Evolutionary conservation across 495 filamentous ascomycete species (phyloP).

Genomic region (Daldinia loculata): DNA sequence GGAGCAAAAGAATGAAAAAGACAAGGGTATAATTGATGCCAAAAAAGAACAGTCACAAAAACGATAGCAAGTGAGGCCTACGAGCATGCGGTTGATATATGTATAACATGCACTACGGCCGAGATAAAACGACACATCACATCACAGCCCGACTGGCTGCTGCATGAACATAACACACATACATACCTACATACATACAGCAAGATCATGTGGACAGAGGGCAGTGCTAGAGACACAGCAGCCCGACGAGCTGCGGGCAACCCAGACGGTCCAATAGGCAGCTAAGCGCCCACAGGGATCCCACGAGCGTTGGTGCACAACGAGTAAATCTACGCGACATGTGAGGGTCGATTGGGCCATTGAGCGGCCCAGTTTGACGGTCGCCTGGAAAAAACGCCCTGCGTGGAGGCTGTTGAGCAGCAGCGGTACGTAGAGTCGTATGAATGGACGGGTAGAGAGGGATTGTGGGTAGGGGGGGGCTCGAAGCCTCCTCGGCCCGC

Average conservation of each 20-base stretch:
- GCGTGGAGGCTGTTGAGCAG: background rate
- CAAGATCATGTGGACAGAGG: slow-evolving; percentile 6
- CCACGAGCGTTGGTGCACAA: background rate
- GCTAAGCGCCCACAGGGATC: background rate
- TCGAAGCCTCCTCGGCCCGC: background rate
- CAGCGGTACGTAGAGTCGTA: background rate
- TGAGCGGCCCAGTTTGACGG: background rate
- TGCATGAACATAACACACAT: background rate
- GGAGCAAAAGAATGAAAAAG: background rate
- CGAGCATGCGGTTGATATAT: background rate
- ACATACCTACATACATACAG: background rate
- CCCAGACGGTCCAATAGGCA: background rate
- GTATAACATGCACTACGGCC: background rate
- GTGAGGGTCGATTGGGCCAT: background rate
- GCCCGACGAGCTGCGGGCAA: background rate
- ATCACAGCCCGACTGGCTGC: slow-evolving; percentile 1
- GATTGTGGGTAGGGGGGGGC: background rate
- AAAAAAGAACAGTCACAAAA: background rate
- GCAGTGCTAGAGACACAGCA: background rate
- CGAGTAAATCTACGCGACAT: background rate
- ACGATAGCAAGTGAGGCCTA: background rate
- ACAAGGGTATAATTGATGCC: background rate
- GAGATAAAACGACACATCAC: slow-evolving; percentile 4
- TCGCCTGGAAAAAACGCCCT: background rate
- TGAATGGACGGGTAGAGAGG: background rate